Evolutionary conservation across 2,329 filamentous ascomycete species (phyloP).

Genomic region (Nothophaeocryptopus gaeumannii): DNA sequence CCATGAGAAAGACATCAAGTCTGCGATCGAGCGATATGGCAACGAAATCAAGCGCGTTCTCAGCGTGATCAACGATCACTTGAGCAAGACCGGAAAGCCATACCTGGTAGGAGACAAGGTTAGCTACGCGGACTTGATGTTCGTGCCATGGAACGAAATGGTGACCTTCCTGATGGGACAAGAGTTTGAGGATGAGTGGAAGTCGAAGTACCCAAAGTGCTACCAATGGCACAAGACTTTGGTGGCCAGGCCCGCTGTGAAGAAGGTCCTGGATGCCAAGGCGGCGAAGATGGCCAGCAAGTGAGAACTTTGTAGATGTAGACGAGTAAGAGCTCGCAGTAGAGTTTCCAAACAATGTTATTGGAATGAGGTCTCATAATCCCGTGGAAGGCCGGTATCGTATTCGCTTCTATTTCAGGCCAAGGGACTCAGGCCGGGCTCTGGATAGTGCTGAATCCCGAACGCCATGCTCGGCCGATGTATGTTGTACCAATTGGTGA

Average conservation of each 20-base stretch:
- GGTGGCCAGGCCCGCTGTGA: slow-evolving; percentile 27
- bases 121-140: slow-evolving; percentile 43
- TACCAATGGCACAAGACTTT: slow-evolving; percentile 31
- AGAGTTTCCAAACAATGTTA: too few species aligned
- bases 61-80: slow-evolving; percentile 42
- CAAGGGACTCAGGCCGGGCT: too few species aligned
- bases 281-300: slow-evolving; percentile 16
- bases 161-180: slow-evolving; percentile 21
- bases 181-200: slow-evolving; percentile 23
- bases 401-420: too few species aligned
- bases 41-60: slow-evolving; percentile 46
- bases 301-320: not conserved
- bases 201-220: slow-evolving; percentile 28
- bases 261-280: slow-evolving; percentile 30
- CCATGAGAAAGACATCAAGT: slow-evolving; percentile 29
- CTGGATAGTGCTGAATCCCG: too few species aligned
- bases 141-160: slow-evolving; percentile 37
- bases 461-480: too few species aligned
- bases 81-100: slow-evolving; percentile 34
- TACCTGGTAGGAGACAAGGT: slow-evolving; percentile 46
- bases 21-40: slow-evolving; percentile 45
- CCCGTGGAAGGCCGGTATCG: too few species aligned
- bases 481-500: too few species aligned
- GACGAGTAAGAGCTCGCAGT: not conserved
- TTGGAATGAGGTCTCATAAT: too few species aligned